Evolutionary conservation across 2,329 filamentous ascomycete genomes (phyloP), one percentile per base, ranked within the genome.

Genomic region (Hysterium pulicare): DNA sequence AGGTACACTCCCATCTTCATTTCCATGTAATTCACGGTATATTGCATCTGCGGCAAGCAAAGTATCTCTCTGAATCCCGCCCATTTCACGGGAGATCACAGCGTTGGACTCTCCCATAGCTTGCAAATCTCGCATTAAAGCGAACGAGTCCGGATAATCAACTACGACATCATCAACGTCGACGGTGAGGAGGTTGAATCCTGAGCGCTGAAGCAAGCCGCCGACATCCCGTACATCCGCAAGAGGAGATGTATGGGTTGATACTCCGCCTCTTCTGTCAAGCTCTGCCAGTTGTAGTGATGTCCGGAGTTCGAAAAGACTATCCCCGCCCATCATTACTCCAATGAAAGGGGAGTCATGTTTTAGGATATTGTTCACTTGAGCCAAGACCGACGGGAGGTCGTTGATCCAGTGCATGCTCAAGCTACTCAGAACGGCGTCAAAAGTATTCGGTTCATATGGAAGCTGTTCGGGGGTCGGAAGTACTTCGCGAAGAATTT

Each of bases 361-460:
- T 68, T 94, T 95, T 20, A 98, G 77, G 24, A 94, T 74, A 51
- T 80, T 78, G 72, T 95, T 95, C 62, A 96, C 85, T 61, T 95
- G 88, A 1, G 83, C 76, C 2, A 98, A 77, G 9, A 94, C 74
- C 1, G 86, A 87, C 0, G 93, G 93, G 4, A 98, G 79, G 66
- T 98, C 89, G 65, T 98, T 98, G 74, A 96, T 86, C 93, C 93
- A 98, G 69, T 98, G 93, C 63, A 98, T 75, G 44, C 86, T 90
- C 45, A 95, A 72, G 42, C 86, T 95, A 62, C 88, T 95, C 48
- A 98, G 73, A 9, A 96, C 87, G 5, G 95, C 82, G 64, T 97
- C 90, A 65, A 96, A 97, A 3, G 84, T 82, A 51, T 83, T 79
- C 4, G 86, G 72, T 36, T 80, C 79, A 63, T 84, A 96, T 0